Evolutionary conservation across 2,329 filamentous ascomycete species (phyloP).

Genomic region (Hypoxylon sp.): DNA sequence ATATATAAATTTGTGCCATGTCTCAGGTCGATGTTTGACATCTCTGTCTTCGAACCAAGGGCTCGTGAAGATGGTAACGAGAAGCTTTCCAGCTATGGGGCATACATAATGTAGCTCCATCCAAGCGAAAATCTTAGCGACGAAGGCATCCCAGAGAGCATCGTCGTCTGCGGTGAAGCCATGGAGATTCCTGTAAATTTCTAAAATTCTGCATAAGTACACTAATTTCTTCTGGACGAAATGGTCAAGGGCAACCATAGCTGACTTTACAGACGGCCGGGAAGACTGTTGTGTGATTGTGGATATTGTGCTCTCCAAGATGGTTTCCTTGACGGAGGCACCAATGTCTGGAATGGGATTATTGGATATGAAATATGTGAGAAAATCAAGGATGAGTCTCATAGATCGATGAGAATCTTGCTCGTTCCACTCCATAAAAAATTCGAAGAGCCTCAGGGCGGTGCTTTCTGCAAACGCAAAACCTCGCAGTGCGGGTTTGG

Average conservation of each 20-base stretch:
- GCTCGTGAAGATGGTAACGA: conserved; percentile 69
- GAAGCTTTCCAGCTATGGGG: conserved; percentile 72
- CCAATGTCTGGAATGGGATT: conserved; percentile 63
- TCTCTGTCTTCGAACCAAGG: conserved; percentile 57
- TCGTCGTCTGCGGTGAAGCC: conserved; percentile 46
- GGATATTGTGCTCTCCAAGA: conserved; percentile 68
- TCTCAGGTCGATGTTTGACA: conserved; percentile 57
- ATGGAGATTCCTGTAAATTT: conserved; percentile 58
- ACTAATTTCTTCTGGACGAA: conserved; percentile 74
- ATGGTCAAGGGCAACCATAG: conserved; percentile 76
- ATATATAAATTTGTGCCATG: conserved; percentile 72
- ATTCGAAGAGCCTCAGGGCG: conserved; percentile 68
- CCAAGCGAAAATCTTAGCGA: conserved; percentile 67
- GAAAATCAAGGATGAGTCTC: conserved; percentile 72
- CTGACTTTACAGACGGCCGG: conserved; percentile 77
- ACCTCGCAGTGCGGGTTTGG: conserved; percentile 57
- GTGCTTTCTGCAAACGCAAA: conserved; percentile 69
- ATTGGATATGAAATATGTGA: conserved; percentile 65
- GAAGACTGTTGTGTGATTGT: conserved; percentile 73
- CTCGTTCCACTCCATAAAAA: conserved; percentile 77
- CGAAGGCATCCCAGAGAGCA: conserved; percentile 66
- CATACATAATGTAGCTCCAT: conserved; percentile 71
- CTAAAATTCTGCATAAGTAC: conserved; percentile 61
- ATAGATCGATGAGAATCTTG: conserved; percentile 75
- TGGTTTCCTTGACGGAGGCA: conserved; percentile 58